Conservation (phyloP, 371 early-diverging fungal genomes). For the Mucor ambiguus region DNA sequence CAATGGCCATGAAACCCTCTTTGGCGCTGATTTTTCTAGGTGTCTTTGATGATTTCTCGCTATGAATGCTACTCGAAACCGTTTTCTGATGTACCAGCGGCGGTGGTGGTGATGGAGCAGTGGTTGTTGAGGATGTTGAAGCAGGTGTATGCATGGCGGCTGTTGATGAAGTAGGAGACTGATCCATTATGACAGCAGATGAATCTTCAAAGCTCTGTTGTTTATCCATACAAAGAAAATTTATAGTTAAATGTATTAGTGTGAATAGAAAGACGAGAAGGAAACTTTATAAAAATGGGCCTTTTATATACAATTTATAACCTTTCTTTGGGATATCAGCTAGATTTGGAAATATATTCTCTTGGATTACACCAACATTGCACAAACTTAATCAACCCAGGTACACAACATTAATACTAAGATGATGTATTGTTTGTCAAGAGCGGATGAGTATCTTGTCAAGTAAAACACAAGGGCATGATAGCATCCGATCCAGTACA, state of each 20-base stretch:
- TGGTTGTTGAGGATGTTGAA: not conserved
- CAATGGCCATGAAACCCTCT: conserved; percentile 45
- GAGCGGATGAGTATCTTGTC: not conserved
- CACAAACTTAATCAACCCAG: not conserved
- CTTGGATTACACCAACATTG: not conserved
- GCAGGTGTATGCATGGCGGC: not conserved
- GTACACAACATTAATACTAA: not conserved
- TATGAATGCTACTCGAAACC: not conserved
- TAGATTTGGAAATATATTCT: not conserved
- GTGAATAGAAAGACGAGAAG: conserved; percentile 3
- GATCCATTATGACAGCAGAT: not conserved
- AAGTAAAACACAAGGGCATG: not conserved
- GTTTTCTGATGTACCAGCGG: not conserved
- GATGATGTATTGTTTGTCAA: not conserved
- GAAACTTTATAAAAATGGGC: not conserved
- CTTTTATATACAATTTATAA: conserved; percentile 4
- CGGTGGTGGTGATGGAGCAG: no score
- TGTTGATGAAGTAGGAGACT: conserved; percentile 6
- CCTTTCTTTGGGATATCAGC: not conserved
- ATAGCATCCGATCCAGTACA: not conserved
- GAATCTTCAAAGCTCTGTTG: conserved; percentile 4
- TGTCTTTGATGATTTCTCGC: not conserved
- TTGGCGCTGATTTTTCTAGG: conserved; percentile 11
- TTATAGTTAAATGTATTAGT: conserved; percentile 3
- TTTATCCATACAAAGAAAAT: conserved; percentile 2